Base-by-base conservation (phyloP, 2,329 filamentous ascomycete genomes). In the Fusarium xylarioides region DNA sequence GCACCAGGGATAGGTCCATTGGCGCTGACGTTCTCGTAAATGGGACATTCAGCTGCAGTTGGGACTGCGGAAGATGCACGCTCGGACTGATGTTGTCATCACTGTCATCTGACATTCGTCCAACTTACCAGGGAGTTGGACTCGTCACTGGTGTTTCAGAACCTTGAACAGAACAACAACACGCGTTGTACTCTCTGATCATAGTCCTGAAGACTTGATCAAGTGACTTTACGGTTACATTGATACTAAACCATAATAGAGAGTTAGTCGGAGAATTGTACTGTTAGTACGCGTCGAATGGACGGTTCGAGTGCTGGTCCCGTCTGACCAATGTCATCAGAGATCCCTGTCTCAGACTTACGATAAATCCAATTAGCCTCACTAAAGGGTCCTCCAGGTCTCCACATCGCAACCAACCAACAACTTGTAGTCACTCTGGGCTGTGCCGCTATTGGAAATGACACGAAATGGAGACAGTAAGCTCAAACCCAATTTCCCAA, bases 331-430 rank as follows among this genome's bases (percentile, higher is more conserved):
- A 40, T 54, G n/a, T 28, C 35, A 60, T 19, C 12, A 42, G 12
- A 19, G 47, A 55, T 26, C 57, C 47, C 49, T 54, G 57, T 60
- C 47, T 42, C 30, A 42, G n/a, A 43, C 35, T 42, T 55, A 35
- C 37, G 47, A 35, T 28, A 35, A 60, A 38, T 14, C 57, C 57
- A 60, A 55, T 60, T 19, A 35, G 28, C 37, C 57, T 60, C 47
- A 43, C n/a, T 15, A 26, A 34, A 26, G n/a, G 19, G 11, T 18
- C 47, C 57, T 28, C 26, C 35, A 18, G 14, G 35, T 30, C n/a
- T 42, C 57, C 57, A 55, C 57, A 34, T 32, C n/a, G 15, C 19
- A 35, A 35, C 32, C 30, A 23, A 43, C 37, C 57, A 54, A 54
- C 28, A 34, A 7, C 26, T 34, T 11, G 28, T 7, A 50, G 23